A percentile compares a stretch with the other conserved stretches of the same genome.
These are phyloP conservation scores for Recurvomyces mirabilis DNA, from an alignment of 495 filamentous ascomycete species.

Conservation along the genomic window DNA sequence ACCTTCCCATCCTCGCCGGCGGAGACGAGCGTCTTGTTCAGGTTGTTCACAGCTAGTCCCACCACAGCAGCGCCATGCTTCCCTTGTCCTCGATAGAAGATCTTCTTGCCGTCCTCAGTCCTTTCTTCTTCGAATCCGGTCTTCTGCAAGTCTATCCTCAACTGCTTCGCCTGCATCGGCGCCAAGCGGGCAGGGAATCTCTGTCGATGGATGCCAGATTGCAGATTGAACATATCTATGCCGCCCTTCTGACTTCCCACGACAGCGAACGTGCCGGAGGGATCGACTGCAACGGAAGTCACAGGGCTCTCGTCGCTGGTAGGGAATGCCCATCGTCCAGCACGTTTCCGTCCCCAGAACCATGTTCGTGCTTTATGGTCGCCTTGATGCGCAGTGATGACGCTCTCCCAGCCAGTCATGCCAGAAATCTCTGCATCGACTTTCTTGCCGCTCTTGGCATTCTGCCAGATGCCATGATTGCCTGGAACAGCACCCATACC, in stretches of 20 bases:
- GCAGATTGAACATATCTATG: constrained; percentile 91
- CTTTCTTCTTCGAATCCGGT: constrained; percentile 28
- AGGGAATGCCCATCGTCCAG: constrained; percentile 84
- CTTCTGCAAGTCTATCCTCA: constrained; percentile 42
- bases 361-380: constrained; percentile 82
- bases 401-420: constrained; percentile 88
- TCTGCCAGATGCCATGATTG: constrained; percentile 61
- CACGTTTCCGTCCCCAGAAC: constrained; percentile 93
- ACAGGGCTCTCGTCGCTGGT: constrained; percentile 76
- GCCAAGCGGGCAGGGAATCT: constrained; percentile 65
- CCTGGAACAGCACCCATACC: constrained; percentile 71
- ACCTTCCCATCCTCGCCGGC: constrained; percentile 86
- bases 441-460: constrained; percentile 42
- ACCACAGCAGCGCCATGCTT: constrained; percentile 76
- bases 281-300: constrained; percentile 67
- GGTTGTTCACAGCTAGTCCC: constrained; percentile 68
- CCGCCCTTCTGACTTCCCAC: constrained; percentile 71
- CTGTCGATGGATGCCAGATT: constrained; percentile 78
- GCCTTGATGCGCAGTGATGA: constrained; percentile 83
- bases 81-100: constrained; percentile 35
- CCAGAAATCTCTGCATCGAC: constrained; percentile 45
- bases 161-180: constrained; percentile 50
- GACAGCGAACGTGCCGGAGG: constrained; percentile 90
- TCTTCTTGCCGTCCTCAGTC: constrained; percentile 31
- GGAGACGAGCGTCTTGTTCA: constrained; percentile 74